Conservation (phyloP, 2,329 filamentous ascomycete genomes). For the Penicillium sclerotigenum region DNA sequence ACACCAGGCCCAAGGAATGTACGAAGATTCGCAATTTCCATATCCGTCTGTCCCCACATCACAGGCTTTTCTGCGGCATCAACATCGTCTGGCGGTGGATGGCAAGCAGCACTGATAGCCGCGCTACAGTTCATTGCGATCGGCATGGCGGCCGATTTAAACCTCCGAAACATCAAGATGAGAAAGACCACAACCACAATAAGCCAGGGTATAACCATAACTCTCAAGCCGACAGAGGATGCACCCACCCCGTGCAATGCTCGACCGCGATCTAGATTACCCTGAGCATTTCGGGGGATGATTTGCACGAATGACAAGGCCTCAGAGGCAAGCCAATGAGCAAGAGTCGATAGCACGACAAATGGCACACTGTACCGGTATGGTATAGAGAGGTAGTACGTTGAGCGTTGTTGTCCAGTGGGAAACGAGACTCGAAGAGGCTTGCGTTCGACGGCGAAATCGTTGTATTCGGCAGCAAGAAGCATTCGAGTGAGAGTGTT, state of each 20-base stretch:
- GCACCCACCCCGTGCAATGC: background rate
- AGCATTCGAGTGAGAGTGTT: background rate
- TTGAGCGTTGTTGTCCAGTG: conserved; percentile 39
- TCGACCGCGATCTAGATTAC: background rate
- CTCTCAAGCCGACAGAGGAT: background rate
- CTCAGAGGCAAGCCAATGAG: background rate
- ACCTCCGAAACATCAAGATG: background rate
- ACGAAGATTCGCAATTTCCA: background rate
- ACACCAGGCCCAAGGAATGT: background rate
- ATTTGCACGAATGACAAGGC: background rate
- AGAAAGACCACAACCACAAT: background rate
- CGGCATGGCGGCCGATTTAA: background rate
- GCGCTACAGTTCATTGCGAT: background rate
- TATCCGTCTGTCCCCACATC: background rate
- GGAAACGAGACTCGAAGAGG: conserved; percentile 42
- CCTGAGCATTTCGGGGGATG: background rate
- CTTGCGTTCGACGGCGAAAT: conserved; percentile 36
- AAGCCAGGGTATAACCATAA: background rate
- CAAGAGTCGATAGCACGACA: background rate
- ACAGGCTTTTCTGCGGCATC: background rate
- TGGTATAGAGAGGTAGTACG: conserved; percentile 45
- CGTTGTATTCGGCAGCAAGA: conserved; percentile 32
- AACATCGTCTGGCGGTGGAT: background rate
- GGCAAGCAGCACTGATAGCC: background rate
- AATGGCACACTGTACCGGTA: conserved; percentile 32